A percentile compares a stretch with the other conserved stretches of the same genome.
Conservation (phyloP, 169 alveolate species). For the Cyclospora cayetanensis region DNA sequence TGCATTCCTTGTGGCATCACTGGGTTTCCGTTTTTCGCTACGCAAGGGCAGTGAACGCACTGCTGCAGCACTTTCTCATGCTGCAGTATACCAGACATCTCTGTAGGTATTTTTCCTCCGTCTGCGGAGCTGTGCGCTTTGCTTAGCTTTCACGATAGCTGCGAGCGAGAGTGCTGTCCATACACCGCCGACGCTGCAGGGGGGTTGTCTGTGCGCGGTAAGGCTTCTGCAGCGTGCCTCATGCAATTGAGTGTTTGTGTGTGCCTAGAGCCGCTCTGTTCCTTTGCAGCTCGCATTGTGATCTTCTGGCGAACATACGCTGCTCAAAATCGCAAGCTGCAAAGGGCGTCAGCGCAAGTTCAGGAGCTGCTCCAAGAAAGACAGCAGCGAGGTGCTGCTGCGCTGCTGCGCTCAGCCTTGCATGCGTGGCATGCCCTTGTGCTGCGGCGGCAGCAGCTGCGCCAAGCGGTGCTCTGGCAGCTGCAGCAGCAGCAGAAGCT, state of each 20-base stretch:
- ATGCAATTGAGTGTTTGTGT: no score
- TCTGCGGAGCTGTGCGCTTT: no score
- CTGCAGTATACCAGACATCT: constrained; percentile 2
- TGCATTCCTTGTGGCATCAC: constrained; percentile 14
- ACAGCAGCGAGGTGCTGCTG: constrained; percentile 13
- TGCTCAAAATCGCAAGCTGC: neutral
- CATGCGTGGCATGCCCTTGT: constrained; percentile 10
- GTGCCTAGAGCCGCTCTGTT: no score
- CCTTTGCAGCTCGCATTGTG: constrained; percentile 17
- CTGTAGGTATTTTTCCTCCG: no score
- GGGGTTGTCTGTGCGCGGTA: neutral
- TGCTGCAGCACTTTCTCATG: constrained; percentile 53
- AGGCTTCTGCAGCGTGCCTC: constrained; percentile 23
- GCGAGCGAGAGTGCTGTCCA: no score
- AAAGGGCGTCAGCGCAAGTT: constrained; percentile 2
- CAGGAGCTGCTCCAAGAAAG: neutral
- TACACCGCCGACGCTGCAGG: no score
- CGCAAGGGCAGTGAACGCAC: constrained; percentile 31
- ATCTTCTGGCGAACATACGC: neutral
- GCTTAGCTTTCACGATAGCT: no score
- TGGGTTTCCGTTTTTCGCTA: neutral
- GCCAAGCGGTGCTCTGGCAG: constrained; percentile 36
- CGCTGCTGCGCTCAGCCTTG: neutral
- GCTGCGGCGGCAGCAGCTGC: constrained; percentile 51
- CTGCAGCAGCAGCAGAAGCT: constrained; percentile 50